phyloP scores from a whole-genome alignment of 2,329 filamentous ascomycete genomes.

The Botrytis deweyae region DNA sequence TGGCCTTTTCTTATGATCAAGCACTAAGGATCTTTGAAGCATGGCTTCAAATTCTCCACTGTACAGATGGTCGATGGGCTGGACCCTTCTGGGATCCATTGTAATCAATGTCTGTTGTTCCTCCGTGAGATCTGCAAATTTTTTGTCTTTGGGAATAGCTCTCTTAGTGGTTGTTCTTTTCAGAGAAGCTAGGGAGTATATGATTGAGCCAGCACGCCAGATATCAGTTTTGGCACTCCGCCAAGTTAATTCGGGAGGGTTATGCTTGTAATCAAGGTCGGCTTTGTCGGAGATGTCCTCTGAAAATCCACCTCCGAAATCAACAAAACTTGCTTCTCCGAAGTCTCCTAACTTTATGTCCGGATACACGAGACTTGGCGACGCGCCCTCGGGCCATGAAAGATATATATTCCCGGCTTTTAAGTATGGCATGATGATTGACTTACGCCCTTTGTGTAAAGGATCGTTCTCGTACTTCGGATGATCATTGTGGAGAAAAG shows the following conservation, averaged over 20 bases:
- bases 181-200: neutral
- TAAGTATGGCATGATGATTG: neutral
- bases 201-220: conserved; percentile 7
- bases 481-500: conserved; percentile 18
- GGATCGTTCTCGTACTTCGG: conserved; percentile 8
- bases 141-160: neutral
- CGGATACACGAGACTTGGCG: neutral
- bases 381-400: neutral
- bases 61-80: neutral
- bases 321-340: neutral
- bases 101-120: neutral
- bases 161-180: neutral
- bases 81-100: conserved; percentile 1
- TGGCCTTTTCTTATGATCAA: conserved; percentile 1
- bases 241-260: neutral
- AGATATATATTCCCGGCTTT: conserved; percentile 10
- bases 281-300: neutral
- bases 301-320: neutral
- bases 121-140: neutral
- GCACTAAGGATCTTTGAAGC: neutral
- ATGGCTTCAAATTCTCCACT: neutral
- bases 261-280: neutral
- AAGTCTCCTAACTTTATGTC: conserved; percentile 2
- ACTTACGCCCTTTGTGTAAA: neutral
- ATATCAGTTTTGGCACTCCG: conserved; percentile 7